Conservation (phyloP, 2,329 filamentous ascomycete genomes). For the Colletotrichum australisinense region DNA sequence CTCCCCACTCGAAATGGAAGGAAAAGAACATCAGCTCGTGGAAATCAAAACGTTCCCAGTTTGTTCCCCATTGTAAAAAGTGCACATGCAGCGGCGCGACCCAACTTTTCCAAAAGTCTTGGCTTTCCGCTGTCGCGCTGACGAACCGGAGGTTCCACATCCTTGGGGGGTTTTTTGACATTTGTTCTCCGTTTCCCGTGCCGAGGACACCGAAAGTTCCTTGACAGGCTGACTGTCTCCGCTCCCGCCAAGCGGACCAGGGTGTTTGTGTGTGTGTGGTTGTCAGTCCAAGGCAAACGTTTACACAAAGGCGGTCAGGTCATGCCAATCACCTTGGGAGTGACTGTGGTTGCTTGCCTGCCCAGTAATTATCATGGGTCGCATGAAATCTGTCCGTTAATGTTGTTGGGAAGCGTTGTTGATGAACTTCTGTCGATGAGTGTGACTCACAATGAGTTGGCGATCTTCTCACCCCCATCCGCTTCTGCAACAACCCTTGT, state of each 20-base stretch:
- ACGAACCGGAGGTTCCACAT: slow-evolving; percentile 1
- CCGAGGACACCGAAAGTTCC: slow-evolving; percentile 21
- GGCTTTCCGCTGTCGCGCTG: slow-evolving; percentile 3
- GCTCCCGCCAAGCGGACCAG: slow-evolving; percentile 12
- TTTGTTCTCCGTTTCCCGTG: not conserved
- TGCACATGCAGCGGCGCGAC: slow-evolving; percentile 11
- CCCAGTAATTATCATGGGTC: not conserved
- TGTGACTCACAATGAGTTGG: slow-evolving; percentile 33
- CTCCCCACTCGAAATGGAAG: slow-evolving; percentile 7
- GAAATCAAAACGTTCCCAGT: not conserved
- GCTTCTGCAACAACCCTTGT: not conserved
- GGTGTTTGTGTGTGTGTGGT: not conserved
- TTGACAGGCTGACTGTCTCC: not conserved
- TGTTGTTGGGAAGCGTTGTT: not conserved
- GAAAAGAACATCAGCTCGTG: not conserved
- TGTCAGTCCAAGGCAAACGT: not conserved
- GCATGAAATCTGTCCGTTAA: not conserved
- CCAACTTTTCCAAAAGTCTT: not conserved
- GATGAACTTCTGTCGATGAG: not conserved
- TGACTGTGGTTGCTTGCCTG: not conserved
- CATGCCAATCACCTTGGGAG: not conserved
- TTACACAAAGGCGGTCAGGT: slow-evolving; percentile 28
- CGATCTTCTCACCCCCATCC: not conserved
- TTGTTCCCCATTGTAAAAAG: not conserved
- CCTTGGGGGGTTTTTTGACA: not conserved